A percentile compares a stretch with the other conserved stretches of the same genome.
phyloP scores from a whole-genome alignment of 2,329 filamentous ascomycete genomes.

The Penicillium sp. region DNA sequence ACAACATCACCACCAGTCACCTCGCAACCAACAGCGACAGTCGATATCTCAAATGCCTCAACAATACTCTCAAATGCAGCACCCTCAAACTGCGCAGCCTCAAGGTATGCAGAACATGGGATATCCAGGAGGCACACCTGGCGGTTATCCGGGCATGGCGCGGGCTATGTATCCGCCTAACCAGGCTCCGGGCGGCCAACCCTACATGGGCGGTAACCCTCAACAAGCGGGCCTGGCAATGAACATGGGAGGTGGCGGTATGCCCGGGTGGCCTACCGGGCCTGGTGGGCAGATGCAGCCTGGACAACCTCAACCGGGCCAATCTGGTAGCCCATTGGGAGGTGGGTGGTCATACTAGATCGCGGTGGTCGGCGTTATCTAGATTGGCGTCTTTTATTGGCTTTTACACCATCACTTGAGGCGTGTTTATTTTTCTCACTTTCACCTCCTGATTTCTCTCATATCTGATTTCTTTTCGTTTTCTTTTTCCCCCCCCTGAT shows the following conservation, averaged over 20 bases:
- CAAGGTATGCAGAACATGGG: slow-evolving; percentile 32
- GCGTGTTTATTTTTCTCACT: slow-evolving; percentile 4
- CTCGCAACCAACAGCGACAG: slow-evolving; percentile 41
- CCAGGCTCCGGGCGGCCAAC: slow-evolving; percentile 35
- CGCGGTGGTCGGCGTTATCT: slow-evolving; percentile 25
- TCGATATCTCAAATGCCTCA: slow-evolving; percentile 40
- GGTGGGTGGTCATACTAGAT: slow-evolving; percentile 41
- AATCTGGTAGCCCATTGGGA: slow-evolving; percentile 39
- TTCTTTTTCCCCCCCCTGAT: neutral
- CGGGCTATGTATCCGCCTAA: slow-evolving; percentile 41
- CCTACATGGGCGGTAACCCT: slow-evolving; percentile 35
- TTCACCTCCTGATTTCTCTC: slow-evolving; percentile 8
- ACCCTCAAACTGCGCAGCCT: slow-evolving; percentile 35
- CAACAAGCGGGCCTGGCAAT: slow-evolving; percentile 39
- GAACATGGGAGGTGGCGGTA: slow-evolving; percentile 36
- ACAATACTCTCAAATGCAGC: slow-evolving; percentile 37
- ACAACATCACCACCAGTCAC: slow-evolving; percentile 44
- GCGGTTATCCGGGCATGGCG: slow-evolving; percentile 37
- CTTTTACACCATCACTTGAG: slow-evolving; percentile 14
- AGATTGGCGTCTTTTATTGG: slow-evolving; percentile 22
- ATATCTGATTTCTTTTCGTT: slow-evolving; percentile 12
- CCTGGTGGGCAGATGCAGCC: slow-evolving; percentile 39
- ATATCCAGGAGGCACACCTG: slow-evolving; percentile 33
- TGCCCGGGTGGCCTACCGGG: slow-evolving; percentile 39
- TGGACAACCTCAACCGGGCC: slow-evolving; percentile 39